Conservation (phyloP, 2,329 filamentous ascomycete genomes). For the Ascochyta viciae-villosae region DNA sequence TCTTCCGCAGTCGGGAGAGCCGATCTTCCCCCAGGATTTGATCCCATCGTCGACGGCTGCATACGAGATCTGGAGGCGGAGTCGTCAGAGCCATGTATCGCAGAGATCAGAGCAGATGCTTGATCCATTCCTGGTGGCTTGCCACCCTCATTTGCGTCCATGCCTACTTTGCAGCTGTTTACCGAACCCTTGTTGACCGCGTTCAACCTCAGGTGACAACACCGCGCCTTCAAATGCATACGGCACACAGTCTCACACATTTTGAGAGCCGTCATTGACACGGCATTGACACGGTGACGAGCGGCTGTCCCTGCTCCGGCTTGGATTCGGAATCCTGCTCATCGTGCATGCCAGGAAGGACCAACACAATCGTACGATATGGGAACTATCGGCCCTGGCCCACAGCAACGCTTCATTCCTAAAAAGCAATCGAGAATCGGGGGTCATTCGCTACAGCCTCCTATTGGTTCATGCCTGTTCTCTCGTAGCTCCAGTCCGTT, state of each 20-base stretch:
- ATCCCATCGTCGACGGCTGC: background rate
- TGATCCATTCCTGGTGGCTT: background rate
- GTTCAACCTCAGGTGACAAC: background rate
- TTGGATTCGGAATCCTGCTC: background rate
- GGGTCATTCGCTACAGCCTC: background rate
- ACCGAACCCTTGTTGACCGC: background rate
- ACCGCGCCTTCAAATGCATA: background rate
- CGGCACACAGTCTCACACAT: background rate
- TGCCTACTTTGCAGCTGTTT: background rate
- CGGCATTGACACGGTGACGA: background rate
- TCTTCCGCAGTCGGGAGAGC: background rate
- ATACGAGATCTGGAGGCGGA: background rate
- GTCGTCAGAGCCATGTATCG: background rate
- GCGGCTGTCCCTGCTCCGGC: background rate
- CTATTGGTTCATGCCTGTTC: background rate
- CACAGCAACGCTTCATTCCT: background rate
- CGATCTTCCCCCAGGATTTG: background rate
- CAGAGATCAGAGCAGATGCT: background rate
- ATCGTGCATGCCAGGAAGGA: background rate
- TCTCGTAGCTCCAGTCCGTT: background rate
- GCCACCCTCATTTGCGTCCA: background rate
- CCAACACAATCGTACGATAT: background rate
- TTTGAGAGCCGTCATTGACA: too few relatives aligned
- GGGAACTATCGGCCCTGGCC: conserved; percentile 1
- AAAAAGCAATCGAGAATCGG: background rate